Evolutionary conservation across 495 filamentous ascomycete species (phyloP).

Genomic region (Talaromyces ruber): DNA sequence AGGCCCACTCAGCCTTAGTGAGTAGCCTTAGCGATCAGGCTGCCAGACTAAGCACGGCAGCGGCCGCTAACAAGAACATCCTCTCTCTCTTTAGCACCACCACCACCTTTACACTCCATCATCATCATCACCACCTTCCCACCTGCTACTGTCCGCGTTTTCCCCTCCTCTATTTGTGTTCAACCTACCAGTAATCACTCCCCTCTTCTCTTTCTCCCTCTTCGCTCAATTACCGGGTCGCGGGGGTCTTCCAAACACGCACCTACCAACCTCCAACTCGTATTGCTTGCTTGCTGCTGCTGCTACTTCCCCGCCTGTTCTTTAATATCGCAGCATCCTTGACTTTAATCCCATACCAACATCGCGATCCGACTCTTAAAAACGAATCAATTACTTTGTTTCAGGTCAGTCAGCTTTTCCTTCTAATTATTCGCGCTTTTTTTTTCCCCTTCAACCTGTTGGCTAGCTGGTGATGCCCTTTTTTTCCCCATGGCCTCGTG

Average conservation of each 20-base stretch:
- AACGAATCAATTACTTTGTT: neutral
- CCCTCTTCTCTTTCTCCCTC: neutral
- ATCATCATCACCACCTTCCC: neutral
- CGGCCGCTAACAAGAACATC: neutral
- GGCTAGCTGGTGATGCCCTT: neutral
- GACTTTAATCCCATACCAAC: neutral
- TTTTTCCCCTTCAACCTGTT: neutral
- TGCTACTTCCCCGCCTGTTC: slow-evolving; percentile 3
- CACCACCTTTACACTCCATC: neutral
- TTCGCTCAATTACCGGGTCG: neutral
- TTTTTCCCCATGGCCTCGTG: neutral
- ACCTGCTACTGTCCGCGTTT: neutral
- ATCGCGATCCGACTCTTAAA: neutral
- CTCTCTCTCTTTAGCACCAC: neutral
- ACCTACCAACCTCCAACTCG: neutral
- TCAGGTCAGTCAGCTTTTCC: neutral
- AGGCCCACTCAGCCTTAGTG: neutral
- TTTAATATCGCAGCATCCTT: neutral
- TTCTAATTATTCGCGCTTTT: neutral
- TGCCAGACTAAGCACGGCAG: neutral
- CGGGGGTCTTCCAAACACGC: neutral
- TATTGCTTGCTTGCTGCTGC: neutral
- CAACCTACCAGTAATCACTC: neutral
- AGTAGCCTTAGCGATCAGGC: slow-evolving; percentile 2
- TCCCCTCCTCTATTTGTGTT: neutral